Base-by-base conservation (phyloP, 306 rosid genomes). In the Vigna radiata region DNA sequence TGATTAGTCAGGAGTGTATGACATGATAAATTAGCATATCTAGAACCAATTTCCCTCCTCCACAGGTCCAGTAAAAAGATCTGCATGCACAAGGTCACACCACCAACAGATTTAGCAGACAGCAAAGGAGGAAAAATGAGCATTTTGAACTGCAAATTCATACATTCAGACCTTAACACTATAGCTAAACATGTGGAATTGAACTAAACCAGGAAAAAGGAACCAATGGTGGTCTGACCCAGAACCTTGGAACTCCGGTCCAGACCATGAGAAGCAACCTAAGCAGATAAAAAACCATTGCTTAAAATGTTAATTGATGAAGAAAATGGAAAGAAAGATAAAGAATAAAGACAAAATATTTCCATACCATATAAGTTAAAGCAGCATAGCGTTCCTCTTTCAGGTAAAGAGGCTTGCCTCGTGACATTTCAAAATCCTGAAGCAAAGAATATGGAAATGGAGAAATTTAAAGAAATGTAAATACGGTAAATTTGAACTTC, bases 211-310 rank as follows among this genome's bases (percentile, higher is more conserved):
- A 87, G 73, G 91, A 92, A 96, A 86, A 91, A 72, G 68, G 98
- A 81, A 58, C 92, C 96, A 33, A 88, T 91, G n/a, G 97, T 92
- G 61, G 99, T 96, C 87, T 85, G 92, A 67, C 98, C 94, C 72
- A 96, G 99, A 82, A 96, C 99, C 90, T 86, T 92, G 56, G 99
- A 88, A 86, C 92, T 96, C 78, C 88, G 93, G 82, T 96, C 99
- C 56, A 92, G 93, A 75, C 99, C 99, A 81, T 96, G 99, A 77
- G 96, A 96, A 79, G 99, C 96, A 86, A 96, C 98, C 99, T 96
- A 59, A 73, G 39, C 62, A 74, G 66, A 78, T 29, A 39, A 39
- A 4, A 72, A 33, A 10, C 12, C 37, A 78, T 46, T 48, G 17
- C 8, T 70, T 78, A 27, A 41, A 76, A 73, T 25, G 59, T 25